phyloP scores from a whole-genome alignment of 1,284 basidiomycete species.

The Fomitopsis betulina region DNA sequence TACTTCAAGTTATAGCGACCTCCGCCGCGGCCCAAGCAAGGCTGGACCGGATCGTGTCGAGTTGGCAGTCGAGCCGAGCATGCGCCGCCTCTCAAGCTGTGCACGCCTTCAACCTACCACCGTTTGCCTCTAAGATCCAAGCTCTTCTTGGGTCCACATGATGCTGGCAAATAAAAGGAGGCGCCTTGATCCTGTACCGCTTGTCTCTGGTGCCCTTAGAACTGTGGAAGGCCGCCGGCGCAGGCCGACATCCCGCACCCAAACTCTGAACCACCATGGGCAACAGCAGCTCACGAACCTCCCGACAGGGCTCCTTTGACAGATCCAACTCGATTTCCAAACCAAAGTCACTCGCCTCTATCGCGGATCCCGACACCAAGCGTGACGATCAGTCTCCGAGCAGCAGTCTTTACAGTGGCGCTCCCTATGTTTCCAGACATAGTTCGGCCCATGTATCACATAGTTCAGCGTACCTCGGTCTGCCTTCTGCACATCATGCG shows the following conservation, averaged over 20 bases:
- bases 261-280: conserved; percentile 12
- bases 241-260: neutral
- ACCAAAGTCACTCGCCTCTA: conserved; percentile 2
- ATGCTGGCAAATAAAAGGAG: neutral
- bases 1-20: too few species aligned
- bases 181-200: neutral
- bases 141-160: neutral
- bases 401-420: neutral
- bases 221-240: neutral
- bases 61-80: too few species aligned
- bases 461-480: conserved; percentile 3
- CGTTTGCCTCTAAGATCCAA: neutral
- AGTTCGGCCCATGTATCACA: neutral
- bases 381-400: neutral
- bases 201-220: neutral
- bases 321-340: conserved; percentile 8
- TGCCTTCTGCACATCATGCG: neutral
- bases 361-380: neutral
- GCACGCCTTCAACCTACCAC: neutral
- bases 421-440: neutral
- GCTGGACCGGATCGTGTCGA: too few species aligned
- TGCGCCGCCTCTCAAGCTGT: neutral
- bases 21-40: too few species aligned
- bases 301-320: neutral
- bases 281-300: conserved; percentile 12